Conservation (phyloP, 177 flowering plant species). For the Tripterygium wilfordii region DNA sequence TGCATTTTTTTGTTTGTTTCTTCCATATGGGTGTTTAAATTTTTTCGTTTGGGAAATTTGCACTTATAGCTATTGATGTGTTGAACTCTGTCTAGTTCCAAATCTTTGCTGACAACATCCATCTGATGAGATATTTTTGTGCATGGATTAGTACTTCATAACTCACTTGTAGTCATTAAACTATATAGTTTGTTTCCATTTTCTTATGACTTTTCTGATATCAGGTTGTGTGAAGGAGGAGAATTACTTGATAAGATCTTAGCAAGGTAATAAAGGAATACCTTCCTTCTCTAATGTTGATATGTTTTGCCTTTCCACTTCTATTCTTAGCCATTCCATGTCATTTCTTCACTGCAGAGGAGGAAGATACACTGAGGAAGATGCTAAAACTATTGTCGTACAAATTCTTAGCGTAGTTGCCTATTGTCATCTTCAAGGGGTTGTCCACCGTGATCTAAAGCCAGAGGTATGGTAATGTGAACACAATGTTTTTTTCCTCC, state of each 20-base stretch:
- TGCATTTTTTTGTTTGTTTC: neutral
- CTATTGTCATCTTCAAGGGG: conserved; percentile 95
- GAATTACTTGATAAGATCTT: conserved; percentile 63
- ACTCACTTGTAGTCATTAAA: too few relatives aligned
- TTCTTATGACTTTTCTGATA: neutral
- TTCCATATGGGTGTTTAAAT: too few relatives aligned
- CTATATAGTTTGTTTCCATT: neutral
- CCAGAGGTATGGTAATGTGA: conserved; percentile 62
- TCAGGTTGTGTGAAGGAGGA: conserved; percentile 81
- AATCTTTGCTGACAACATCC: too few relatives aligned
- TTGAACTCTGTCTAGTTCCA: too few relatives aligned
- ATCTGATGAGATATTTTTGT: too few relatives aligned
- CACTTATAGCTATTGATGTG: too few relatives aligned
- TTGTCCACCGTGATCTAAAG: conserved; percentile 92
- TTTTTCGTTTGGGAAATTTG: too few relatives aligned
- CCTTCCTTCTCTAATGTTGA: neutral
- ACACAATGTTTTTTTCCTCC: too few relatives aligned
- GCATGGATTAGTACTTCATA: too few relatives aligned
- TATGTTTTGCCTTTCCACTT: too few relatives aligned
- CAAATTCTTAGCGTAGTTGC: conserved; percentile 80
- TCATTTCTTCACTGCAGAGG: conserved; percentile 45
- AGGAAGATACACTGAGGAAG: conserved; percentile 86
- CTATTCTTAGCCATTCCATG: neutral
- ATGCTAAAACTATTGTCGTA: conserved; percentile 68
- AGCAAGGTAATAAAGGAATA: conserved; percentile 35